Evolutionary conservation across 2,329 filamentous ascomycete genomes (phyloP).

Genomic region (Sporothrix inflata): DNA sequence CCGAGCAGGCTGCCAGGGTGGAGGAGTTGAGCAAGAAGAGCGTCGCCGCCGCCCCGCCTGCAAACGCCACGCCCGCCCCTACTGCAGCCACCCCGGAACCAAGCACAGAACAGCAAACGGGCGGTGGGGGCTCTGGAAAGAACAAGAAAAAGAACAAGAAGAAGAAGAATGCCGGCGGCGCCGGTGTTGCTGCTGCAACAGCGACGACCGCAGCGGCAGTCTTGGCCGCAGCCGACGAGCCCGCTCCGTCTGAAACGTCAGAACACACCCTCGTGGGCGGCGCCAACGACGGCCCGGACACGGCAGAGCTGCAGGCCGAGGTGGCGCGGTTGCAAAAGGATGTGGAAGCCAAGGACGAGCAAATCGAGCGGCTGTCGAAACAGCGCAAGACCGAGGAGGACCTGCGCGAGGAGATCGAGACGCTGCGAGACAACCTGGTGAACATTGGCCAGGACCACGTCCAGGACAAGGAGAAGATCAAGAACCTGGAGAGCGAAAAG

Average conservation of each 20-base stretch:
- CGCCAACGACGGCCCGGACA: slow-evolving; percentile 37
- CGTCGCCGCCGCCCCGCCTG: neutral
- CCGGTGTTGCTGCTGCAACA: slow-evolving; percentile 39
- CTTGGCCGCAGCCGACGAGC: slow-evolving; percentile 41
- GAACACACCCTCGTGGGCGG: slow-evolving; percentile 35
- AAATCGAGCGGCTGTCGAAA: slow-evolving; percentile 71
- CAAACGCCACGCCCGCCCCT: slow-evolving; percentile 4
- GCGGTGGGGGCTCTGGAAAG: slow-evolving; percentile 53
- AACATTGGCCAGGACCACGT: slow-evolving; percentile 82
- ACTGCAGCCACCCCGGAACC: slow-evolving; percentile 28
- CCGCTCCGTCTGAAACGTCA: slow-evolving; percentile 37
- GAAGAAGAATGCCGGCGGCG: slow-evolving; percentile 56
- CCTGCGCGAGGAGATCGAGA: slow-evolving; percentile 83
- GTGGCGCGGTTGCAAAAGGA: slow-evolving; percentile 56
- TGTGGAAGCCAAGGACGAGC: slow-evolving; percentile 67
- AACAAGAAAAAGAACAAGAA: slow-evolving; percentile 94
- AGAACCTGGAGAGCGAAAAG: slow-evolving; percentile 73
- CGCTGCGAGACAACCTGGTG: slow-evolving; percentile 76
- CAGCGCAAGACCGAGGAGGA: slow-evolving; percentile 77
- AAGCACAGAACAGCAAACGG: slow-evolving; percentile 23
- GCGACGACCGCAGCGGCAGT: slow-evolving; percentile 42
- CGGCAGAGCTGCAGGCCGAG: slow-evolving; percentile 50
- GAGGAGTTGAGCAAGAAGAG: slow-evolving; percentile 26
- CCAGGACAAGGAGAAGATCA: slow-evolving; percentile 75
- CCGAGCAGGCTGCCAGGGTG: slow-evolving; percentile 22